phyloP scores from a whole-genome alignment of 2,329 filamentous ascomycete species.

The Fusarium miscanthi region DNA sequence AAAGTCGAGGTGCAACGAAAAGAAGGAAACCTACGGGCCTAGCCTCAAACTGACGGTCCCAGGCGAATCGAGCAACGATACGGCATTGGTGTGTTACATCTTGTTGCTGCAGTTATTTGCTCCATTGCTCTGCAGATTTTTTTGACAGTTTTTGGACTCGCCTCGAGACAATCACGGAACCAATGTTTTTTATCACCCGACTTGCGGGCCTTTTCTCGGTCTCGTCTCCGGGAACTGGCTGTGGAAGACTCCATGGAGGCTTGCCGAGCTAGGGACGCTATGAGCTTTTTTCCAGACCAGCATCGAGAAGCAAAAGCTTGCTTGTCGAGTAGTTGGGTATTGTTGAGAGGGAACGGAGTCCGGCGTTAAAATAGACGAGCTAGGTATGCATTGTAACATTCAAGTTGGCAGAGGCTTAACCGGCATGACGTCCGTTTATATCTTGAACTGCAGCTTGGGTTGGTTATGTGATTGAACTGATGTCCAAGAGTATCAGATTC shows the following conservation, averaged over 20 bases:
- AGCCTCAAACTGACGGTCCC: constrained; percentile 12
- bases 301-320: constrained; percentile 8
- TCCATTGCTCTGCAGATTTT: constrained; percentile 40
- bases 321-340: neutral
- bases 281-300: constrained; percentile 11
- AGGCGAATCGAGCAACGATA: constrained; percentile 8
- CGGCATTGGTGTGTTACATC: constrained; percentile 12
- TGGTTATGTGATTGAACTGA: neutral
- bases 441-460: neutral
- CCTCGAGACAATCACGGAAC: constrained; percentile 19
- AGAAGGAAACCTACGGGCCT: constrained; percentile 11
- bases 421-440: constrained; percentile 16
- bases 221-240: constrained; percentile 21
- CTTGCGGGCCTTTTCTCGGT: constrained; percentile 31
- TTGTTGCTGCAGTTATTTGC: constrained; percentile 7
- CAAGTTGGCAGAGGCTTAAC: constrained; percentile 11
- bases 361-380: neutral
- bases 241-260: constrained; percentile 6
- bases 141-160: constrained; percentile 18
- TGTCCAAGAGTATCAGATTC: neutral
- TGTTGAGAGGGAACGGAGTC: constrained; percentile 35
- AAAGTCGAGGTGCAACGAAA: constrained; percentile 24
- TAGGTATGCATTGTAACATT: constrained; percentile 15
- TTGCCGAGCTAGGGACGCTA: constrained; percentile 37
- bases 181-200: constrained; percentile 25